Evolutionary conservation across 106 monocot species (phyloP).

Genomic region (Apostasia ramifera): DNA sequence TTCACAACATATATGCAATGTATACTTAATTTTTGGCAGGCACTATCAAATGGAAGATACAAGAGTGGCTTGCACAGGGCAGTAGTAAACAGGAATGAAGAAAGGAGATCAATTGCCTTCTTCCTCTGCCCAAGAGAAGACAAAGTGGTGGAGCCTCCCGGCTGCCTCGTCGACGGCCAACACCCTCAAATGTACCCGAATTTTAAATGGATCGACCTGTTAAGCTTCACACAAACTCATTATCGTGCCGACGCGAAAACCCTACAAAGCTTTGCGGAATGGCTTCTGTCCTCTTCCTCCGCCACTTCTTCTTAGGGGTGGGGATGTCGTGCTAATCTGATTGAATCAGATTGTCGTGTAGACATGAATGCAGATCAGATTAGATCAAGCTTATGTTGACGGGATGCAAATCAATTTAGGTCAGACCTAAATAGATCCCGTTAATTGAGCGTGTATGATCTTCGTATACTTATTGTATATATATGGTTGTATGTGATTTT

Average conservation of each 20-base stretch:
- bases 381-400: too few species aligned
- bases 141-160: conserved; percentile 39
- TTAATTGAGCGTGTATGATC: too few species aligned
- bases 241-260: conserved; percentile 39
- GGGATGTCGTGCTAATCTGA: too few species aligned
- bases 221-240: conserved; percentile 42
- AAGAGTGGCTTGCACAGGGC: conserved; percentile 72
- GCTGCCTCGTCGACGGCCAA: not conserved
- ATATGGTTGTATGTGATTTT: too few species aligned
- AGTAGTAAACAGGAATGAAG: conserved; percentile 46
- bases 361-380: too few species aligned
- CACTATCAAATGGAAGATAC: conserved; percentile 58
- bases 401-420: too few species aligned
- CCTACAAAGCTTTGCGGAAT: conserved; percentile 23
- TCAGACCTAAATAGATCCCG: too few species aligned
- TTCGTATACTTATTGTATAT: too few species aligned
- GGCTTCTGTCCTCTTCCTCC: conserved; percentile 19
- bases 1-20: not conserved
- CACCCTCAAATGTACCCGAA: conserved; percentile 31
- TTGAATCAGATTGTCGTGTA: too few species aligned
- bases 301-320: not conserved
- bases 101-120: conserved; percentile 57
- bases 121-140: conserved; percentile 62
- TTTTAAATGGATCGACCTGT: conserved; percentile 45
- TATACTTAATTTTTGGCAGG: conserved; percentile 17